A percentile compares a stretch with the other conserved stretches of the same genome.
These are phyloP conservation scores for Kipferlia bialata DNA, from an alignment of 78 protist genomes.

Conservation along the genomic window DNA sequence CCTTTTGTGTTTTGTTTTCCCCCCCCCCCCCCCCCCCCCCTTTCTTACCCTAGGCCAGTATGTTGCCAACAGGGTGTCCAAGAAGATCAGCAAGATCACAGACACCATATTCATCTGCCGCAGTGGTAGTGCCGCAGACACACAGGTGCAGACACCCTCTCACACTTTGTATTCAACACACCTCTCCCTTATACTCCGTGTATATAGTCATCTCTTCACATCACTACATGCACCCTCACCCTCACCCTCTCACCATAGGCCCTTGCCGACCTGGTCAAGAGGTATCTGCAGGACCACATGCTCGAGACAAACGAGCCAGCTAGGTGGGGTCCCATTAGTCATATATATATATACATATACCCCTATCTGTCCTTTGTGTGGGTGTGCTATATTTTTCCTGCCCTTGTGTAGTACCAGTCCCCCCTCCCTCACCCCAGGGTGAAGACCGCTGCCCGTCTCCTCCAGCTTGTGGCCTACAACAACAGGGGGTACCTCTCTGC, in stretches of 20 bases:
- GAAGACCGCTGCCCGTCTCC: constrained; percentile 1
- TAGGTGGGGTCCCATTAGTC: not conserved
- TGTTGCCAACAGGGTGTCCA: constrained; percentile 6
- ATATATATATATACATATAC: no score
- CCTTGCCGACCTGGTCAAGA: not conserved
- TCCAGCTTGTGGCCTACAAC: not conserved
- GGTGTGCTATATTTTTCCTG: not conserved
- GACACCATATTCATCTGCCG: constrained; percentile 8
- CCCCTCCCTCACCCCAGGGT: not conserved
- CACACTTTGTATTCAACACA: not conserved
- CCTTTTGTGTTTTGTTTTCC: no score
- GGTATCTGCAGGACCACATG: not conserved
- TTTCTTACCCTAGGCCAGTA: not conserved
- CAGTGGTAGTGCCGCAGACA: constrained; percentile 4
- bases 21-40: no score
- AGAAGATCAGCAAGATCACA: not conserved
- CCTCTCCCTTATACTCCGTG: not conserved
- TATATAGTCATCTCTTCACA: not conserved
- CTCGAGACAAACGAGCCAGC: not conserved
- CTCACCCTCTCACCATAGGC: not conserved
- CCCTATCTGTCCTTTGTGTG: not conserved
- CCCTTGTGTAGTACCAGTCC: not conserved
- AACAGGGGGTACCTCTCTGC: not conserved
- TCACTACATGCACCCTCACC: not conserved
- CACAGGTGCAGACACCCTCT: not conserved